Base-by-base conservation (phyloP, 805 yeast genomes). In the Myxozyma udenii region DNA sequence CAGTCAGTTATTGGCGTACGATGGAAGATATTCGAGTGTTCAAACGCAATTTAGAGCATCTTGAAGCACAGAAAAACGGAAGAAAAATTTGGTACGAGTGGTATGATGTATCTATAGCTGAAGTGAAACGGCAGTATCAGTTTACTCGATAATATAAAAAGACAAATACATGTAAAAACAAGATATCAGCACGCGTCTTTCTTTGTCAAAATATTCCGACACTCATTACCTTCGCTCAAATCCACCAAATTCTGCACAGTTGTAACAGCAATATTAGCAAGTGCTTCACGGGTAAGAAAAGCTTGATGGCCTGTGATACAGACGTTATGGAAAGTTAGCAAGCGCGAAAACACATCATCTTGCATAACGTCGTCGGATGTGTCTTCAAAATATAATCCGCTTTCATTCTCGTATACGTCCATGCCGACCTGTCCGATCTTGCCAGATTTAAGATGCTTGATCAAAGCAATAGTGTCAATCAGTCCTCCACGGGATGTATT, bases 401-500 rank as follows among this genome's bases (percentile, higher is more conserved):
- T 33, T 64, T 77, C 81, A 44, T 62, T 55, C 60, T 77, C 80
- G 61, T 75, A 77, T 14, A 77, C 81, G 57, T 77, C 81, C 16
- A 76, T 61, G 16, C 78, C 81, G 48, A 72, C 73, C 9, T 75
- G 69, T 2, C 79, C 77, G 21, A 77, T 61, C 60, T 74, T 71
- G 16, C 76, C 75, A 16, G 57, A 51, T 57, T 74, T 69, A 50
- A 77, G 65, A 9, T 66, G 61, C 23, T 63, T 61, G 4, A 71
- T 64, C 46, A 76, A 63, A 21, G 71, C 73, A 22, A 61, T 57
- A 54, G 77, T 78, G 57, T 77, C 73, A 48, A 76, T 72, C 30
- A 76, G 70, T 2, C 78, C 78, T 3, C 80, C 80, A 43, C 80
- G 65, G 14, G 79, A 76, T 25, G 78, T 75, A 63, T 76, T 76